A percentile compares a stretch with the other conserved stretches of the same genome.
Conservation (phyloP, 129 eudicot species). For the Logfia minima region DNA sequence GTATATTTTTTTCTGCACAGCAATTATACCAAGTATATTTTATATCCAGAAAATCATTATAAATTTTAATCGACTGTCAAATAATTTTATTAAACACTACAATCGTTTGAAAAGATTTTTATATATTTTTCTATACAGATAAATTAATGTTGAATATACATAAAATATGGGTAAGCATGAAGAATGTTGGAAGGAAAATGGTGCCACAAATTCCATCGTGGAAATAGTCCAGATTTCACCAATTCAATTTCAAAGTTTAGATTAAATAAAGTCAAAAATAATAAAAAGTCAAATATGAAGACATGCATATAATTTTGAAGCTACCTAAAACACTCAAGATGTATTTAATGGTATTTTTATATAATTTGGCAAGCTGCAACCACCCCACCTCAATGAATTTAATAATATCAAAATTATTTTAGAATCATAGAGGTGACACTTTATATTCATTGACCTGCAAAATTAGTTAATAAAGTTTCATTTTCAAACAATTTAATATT, state of each 20-base stretch:
- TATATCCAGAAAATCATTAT: no score
- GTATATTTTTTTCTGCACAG: background rate
- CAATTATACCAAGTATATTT: background rate
- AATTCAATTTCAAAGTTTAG: background rate
- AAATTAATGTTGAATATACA: background rate
- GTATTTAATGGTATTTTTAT: slow-evolving; percentile 37
- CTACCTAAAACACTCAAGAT: slow-evolving; percentile 65
- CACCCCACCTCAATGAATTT: slow-evolving; percentile 62
- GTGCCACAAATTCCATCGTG: slow-evolving; percentile 32
- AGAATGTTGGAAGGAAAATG: slow-evolving; percentile 17
- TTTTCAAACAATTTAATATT: no score
- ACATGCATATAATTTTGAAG: slow-evolving; percentile 41
- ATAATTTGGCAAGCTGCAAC: slow-evolving; percentile 46
- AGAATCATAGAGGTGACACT: background rate
- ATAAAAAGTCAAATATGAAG: slow-evolving; percentile 34
- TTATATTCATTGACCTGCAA: background rate
- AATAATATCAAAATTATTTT: slow-evolving; percentile 1
- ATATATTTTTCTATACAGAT: background rate
- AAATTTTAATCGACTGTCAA: background rate
- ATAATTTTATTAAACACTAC: background rate
- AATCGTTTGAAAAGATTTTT: no score
- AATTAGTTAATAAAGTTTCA: no score
- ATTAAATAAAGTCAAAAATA: slow-evolving; percentile 20
- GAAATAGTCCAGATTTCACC: slow-evolving; percentile 34
- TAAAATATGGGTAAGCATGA: slow-evolving; percentile 15